phyloP scores from a whole-genome alignment of 768 basidiomycete species.

The Erythrobasidium yunnanense region DNA sequence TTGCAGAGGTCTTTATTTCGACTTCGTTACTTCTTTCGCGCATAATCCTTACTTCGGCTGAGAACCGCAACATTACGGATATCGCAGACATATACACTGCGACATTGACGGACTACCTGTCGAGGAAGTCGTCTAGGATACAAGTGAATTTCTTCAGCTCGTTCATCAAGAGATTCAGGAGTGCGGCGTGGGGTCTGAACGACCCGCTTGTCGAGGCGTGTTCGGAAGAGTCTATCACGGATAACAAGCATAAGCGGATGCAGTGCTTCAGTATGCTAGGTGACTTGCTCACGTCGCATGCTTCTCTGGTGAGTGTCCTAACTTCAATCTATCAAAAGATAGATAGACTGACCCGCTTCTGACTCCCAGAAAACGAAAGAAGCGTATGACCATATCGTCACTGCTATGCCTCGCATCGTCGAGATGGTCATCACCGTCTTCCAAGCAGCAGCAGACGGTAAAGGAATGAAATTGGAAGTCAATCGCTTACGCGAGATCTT shows the following conservation, averaged over 20 bases:
- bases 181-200: background rate
- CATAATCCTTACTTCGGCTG: background rate
- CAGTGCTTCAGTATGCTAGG: background rate
- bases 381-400: background rate
- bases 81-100: background rate
- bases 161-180: slow-evolving; percentile 6
- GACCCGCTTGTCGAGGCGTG: slow-evolving; percentile 10
- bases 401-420: background rate
- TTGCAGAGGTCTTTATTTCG: background rate
- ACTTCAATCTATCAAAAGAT: background rate
- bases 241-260: slow-evolving; percentile 3
- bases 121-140: slow-evolving; percentile 7
- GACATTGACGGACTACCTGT: slow-evolving; percentile 12
- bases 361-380: background rate
- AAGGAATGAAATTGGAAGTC: background rate
- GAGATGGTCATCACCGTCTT: background rate
- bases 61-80: background rate
- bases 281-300: background rate
- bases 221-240: slow-evolving; percentile 4
- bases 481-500: slow-evolving; percentile 7
- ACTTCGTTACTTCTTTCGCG: slow-evolving; percentile 10
- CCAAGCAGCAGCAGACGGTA: slow-evolving; percentile 9
- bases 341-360: background rate
- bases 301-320: background rate
- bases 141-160: background rate